These are phyloP conservation scores for Pyrus communis DNA, from an alignment of 306 rosid species.

Conservation along the genomic window DNA sequence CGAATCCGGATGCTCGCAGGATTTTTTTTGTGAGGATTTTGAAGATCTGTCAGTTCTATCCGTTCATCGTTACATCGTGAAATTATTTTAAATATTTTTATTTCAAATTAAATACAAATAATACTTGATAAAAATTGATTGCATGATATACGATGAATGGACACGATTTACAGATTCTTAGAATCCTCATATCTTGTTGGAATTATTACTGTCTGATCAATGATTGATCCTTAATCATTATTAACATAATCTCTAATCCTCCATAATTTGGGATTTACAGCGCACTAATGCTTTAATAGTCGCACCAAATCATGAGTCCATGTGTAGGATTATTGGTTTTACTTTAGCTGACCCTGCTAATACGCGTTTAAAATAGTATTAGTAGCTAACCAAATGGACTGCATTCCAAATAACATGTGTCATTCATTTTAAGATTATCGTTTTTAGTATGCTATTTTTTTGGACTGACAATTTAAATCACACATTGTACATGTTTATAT, in stretches of 20 bases:
- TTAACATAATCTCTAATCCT: background rate
- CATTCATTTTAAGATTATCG: background rate
- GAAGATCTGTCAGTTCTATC: rapidly evolving
- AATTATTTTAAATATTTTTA: no score
- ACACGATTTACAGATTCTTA: rapidly evolving
- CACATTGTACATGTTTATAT: no score
- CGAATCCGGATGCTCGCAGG: no score
- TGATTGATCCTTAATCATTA: background rate
- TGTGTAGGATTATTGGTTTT: background rate
- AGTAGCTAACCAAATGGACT: background rate
- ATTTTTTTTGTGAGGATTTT: no score
- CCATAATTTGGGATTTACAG: background rate
- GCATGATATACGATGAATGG: rapidly evolving
- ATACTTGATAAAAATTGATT: no score
- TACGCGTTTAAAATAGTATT: no score
- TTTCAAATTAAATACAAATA: no score
- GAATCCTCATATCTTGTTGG: no score
- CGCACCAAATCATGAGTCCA: background rate
- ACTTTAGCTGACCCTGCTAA: background rate
- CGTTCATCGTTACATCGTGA: no score
- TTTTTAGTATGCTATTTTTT: no score
- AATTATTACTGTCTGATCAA: background rate
- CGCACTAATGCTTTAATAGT: background rate
- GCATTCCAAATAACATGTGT: no score
- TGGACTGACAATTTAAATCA: no score